Evolutionary conservation across 805 yeast species (phyloP).

Genomic region (Lipomyces sp.): DNA sequence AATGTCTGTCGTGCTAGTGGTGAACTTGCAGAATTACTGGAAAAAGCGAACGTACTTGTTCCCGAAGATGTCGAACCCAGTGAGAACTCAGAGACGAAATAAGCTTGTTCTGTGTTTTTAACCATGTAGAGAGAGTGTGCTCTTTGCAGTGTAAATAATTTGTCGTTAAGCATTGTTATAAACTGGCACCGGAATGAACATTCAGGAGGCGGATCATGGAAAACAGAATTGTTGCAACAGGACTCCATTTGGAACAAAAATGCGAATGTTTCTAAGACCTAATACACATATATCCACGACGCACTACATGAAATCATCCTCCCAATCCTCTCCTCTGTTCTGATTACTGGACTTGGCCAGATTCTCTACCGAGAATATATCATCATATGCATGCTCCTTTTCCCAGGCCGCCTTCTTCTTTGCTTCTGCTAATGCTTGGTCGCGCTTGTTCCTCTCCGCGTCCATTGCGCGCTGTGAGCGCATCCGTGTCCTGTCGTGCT

Average conservation of each 20-base stretch:
- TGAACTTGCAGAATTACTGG: constrained; percentile 85
- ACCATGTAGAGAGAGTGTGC: background rate
- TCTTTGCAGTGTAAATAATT: too few species aligned
- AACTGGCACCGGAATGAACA: background rate
- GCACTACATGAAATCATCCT: constrained; percentile 59
- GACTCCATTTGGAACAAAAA: too few species aligned
- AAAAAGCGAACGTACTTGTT: constrained; percentile 68
- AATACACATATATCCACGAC: background rate
- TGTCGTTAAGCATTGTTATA: background rate
- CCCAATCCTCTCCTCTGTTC: constrained; percentile 57
- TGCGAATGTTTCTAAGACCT: too few species aligned
- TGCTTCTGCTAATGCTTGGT: constrained; percentile 46
- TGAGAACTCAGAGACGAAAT: background rate
- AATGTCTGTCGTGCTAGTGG: constrained; percentile 53
- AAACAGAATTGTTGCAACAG: too few species aligned
- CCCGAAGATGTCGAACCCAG: background rate
- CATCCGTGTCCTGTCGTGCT: constrained; percentile 48
- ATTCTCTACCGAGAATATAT: constrained; percentile 55
- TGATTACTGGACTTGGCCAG: constrained; percentile 54
- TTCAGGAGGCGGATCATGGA: background rate
- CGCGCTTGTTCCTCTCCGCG: constrained; percentile 49
- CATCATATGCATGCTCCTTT: constrained; percentile 54
- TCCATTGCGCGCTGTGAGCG: constrained; percentile 46
- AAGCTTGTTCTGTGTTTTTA: background rate
- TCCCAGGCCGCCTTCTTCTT: constrained; percentile 43